Evolutionary conservation across 2,329 filamentous ascomycete genomes (phyloP).

Genomic region (Helicocarpus griseus): DNA sequence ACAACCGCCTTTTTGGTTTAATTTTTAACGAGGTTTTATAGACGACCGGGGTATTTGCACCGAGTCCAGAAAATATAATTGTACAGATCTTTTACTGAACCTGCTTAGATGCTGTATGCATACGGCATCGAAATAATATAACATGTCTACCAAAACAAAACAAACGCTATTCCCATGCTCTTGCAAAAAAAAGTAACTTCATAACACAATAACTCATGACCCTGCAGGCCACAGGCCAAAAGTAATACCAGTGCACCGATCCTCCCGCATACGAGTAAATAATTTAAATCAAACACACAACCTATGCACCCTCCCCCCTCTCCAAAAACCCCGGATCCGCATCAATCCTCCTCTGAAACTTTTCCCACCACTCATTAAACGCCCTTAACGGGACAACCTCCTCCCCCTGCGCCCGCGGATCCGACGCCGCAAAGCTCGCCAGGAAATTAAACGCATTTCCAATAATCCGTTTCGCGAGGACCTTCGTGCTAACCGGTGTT

Average conservation of each 20-base stretch:
- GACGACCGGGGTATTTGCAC: background rate
- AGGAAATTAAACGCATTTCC: constrained; percentile 96
- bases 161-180: background rate
- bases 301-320: constrained; percentile 42
- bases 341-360: constrained; percentile 82
- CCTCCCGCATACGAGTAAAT: no score
- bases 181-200: background rate
- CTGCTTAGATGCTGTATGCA: no score
- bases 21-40: background rate
- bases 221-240: background rate
- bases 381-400: constrained; percentile 90
- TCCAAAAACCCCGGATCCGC: constrained; percentile 84
- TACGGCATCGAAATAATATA: no score
- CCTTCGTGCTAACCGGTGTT: constrained; percentile 51
- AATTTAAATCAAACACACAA: constrained; percentile 19
- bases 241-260: background rate
- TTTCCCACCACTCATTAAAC: constrained; percentile 96
- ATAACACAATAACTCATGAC: background rate
- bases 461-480: constrained; percentile 87
- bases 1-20: background rate
- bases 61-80: no score
- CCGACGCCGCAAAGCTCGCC: constrained; percentile 67
- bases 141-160: background rate
- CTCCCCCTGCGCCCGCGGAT: constrained; percentile 42
- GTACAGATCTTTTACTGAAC: no score